These are phyloP conservation scores for Ambrosia hybrid DNA, from an alignment of 140 eudicot species.

Conservation along the genomic window DNA sequence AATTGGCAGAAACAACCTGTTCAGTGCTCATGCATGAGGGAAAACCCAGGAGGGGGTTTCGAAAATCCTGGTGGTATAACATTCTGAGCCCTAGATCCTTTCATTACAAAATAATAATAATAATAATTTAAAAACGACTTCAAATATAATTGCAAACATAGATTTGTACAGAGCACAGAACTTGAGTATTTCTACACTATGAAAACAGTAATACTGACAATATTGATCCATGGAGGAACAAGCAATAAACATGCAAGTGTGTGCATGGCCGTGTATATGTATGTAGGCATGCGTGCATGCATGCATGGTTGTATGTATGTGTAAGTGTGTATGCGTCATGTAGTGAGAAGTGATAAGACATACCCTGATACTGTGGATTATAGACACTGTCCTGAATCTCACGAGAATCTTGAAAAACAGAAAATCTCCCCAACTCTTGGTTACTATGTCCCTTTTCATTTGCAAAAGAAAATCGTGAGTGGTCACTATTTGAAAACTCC, in stretches of 20 bases:
- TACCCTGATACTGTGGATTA: constrained; percentile 59
- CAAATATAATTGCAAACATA: constrained; percentile 7
- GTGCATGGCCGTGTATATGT: neutral
- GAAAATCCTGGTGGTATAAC: constrained; percentile 76
- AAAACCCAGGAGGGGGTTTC: constrained; percentile 82
- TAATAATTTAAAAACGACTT: neutral
- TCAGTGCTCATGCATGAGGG: constrained; percentile 43
- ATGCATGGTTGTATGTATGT: neutral
- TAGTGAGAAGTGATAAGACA: constrained; percentile 13
- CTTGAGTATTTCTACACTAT: neutral
- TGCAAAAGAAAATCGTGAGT: constrained; percentile 54
- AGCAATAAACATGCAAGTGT: constrained; percentile 2
- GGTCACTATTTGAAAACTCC: constrained; percentile 54
- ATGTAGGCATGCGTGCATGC: neutral
- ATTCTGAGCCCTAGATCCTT: constrained; percentile 58
- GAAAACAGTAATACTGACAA: too few relatives aligned
- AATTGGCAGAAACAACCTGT: constrained; percentile 34
- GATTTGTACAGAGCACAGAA: constrained; percentile 7
- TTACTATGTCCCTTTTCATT: constrained; percentile 40
- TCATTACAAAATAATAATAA: constrained; percentile 1
- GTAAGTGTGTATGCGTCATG: neutral
- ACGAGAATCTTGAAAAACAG: constrained; percentile 29
- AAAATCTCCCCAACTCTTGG: constrained; percentile 39
- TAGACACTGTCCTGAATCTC: constrained; percentile 52
- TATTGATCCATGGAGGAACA: too few relatives aligned